These are phyloP conservation scores for Ceratorhiza oryzae-sativae DNA, from an alignment of 1,284 basidiomycete species.

Conservation along the genomic window DNA sequence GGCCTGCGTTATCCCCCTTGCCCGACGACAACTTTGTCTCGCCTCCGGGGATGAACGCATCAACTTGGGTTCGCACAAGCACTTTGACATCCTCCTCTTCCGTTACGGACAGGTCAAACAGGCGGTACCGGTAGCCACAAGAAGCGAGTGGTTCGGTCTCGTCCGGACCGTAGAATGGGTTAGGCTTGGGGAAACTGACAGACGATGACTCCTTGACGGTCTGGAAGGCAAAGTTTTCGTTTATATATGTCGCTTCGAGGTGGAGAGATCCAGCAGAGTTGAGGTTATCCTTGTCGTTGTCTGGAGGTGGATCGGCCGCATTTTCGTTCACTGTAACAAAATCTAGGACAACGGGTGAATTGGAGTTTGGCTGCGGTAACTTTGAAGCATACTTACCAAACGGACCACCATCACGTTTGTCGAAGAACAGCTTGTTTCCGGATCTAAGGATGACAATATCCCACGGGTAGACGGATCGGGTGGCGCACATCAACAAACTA, in stretches of 20 bases:
- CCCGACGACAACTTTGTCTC: constrained; percentile 58
- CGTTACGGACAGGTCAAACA: constrained; percentile 90
- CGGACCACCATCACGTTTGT: constrained; percentile 97
- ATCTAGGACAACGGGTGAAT: constrained; percentile 54
- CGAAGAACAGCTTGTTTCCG: constrained; percentile 93
- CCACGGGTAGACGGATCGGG: constrained; percentile 97
- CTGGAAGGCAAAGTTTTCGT: constrained; percentile 99
- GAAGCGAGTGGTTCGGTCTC: constrained; percentile 95
- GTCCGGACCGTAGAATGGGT: constrained; percentile 95
- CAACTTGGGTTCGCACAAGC: constrained; percentile 95
- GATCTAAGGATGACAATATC: constrained; percentile 96
- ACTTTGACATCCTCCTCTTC: constrained; percentile 92
- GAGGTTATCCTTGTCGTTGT: constrained; percentile 80
- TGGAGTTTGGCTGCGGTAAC: background rate
- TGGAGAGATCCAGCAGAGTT: constrained; percentile 95
- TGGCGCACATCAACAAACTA: constrained; percentile 94
- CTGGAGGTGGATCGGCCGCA: constrained; percentile 91
- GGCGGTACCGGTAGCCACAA: constrained; percentile 95
- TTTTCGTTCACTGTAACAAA: constrained; percentile 99
- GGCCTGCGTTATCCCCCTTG: constrained; percentile 57
- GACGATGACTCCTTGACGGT: constrained; percentile 80
- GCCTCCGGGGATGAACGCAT: constrained; percentile 78
- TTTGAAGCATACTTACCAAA: constrained; percentile 60
- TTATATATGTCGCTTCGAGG: constrained; percentile 98
- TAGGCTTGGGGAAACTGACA: constrained; percentile 81